A percentile compares a stretch with the other conserved stretches of the same genome.
These are phyloP conservation scores for Biscogniauxia sp. DNA, from an alignment of 2,329 filamentous ascomycete species.

Conservation along the genomic window DNA sequence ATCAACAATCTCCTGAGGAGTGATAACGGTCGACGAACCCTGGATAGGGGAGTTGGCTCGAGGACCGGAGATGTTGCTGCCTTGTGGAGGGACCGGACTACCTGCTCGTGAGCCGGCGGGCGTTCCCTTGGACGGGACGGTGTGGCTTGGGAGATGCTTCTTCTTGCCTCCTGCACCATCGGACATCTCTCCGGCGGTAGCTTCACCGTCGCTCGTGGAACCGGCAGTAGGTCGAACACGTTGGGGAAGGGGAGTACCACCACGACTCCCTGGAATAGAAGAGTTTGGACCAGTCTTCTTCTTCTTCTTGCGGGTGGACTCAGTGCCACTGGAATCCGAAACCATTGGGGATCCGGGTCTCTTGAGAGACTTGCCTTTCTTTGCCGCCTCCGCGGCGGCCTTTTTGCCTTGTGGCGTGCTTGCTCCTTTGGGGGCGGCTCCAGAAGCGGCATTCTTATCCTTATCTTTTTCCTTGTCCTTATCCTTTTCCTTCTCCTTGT, in stretches of 20 bases:
- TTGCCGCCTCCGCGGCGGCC: constrained; percentile 43
- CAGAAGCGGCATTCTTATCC: constrained; percentile 48
- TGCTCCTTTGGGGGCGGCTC: constrained; percentile 66
- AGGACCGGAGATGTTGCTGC: constrained; percentile 26
- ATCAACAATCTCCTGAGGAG: constrained; percentile 53
- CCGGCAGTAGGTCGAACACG: constrained; percentile 48
- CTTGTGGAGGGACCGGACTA: constrained; percentile 53
- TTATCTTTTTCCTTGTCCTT: constrained; percentile 54
- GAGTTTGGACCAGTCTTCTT: constrained; percentile 56
- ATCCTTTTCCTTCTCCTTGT: constrained; percentile 39
- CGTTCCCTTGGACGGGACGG: constrained; percentile 45
- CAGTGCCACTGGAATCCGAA: constrained; percentile 89
- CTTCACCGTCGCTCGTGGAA: constrained; percentile 71
- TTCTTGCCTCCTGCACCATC: constrained; percentile 54
- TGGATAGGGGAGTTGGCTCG: constrained; percentile 33
- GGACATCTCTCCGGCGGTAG: constrained; percentile 65
- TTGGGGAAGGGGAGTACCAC: constrained; percentile 53
- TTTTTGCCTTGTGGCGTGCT: constrained; percentile 53
- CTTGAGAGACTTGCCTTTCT: constrained; percentile 68
- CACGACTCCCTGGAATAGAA: constrained; percentile 51
- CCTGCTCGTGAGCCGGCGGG: constrained; percentile 60
- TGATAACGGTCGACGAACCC: constrained; percentile 34
- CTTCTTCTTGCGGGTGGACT: constrained; percentile 78
- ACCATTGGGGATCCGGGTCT: constrained; percentile 81
- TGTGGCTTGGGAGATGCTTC: constrained; percentile 44